Conservation (phyloP, 179 eudicot species). For the Sideroxylon spinosum region DNA sequence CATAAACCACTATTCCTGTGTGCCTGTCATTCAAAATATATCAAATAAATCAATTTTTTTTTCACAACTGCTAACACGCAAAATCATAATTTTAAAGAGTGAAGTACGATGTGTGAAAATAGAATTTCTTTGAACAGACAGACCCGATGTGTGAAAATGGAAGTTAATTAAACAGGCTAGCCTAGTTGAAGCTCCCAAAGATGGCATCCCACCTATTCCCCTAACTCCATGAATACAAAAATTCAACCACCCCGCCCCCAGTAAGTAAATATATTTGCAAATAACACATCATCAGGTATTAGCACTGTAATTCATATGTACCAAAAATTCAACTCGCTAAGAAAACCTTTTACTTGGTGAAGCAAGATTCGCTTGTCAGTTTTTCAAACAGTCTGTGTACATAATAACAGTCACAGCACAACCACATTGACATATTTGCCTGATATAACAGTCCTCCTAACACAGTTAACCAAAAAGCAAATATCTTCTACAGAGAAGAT, state of each 20-base stretch:
- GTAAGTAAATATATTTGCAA: neutral
- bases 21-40: conserved; percentile 48
- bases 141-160: too few species aligned
- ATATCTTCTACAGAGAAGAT: too few species aligned
- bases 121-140: too few species aligned
- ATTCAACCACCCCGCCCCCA: neutral
- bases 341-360: neutral
- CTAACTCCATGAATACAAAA: neutral
- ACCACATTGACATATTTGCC: too few species aligned
- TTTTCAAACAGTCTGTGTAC: neutral
- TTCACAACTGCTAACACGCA: too few species aligned
- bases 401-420: neutral
- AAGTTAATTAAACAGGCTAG: neutral
- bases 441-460: too few species aligned
- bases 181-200: neutral
- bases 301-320: neutral
- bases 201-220: neutral
- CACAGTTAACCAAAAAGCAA: too few species aligned
- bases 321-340: neutral
- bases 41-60: too few species aligned
- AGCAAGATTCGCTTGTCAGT: too few species aligned
- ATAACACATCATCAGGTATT: neutral
- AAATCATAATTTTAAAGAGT: too few species aligned
- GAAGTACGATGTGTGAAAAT: too few species aligned
- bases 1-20: conserved; percentile 90